phyloP scores from a whole-genome alignment of 1,284 basidiomycete genomes.

The Fomitopsis pinicola region DNA sequence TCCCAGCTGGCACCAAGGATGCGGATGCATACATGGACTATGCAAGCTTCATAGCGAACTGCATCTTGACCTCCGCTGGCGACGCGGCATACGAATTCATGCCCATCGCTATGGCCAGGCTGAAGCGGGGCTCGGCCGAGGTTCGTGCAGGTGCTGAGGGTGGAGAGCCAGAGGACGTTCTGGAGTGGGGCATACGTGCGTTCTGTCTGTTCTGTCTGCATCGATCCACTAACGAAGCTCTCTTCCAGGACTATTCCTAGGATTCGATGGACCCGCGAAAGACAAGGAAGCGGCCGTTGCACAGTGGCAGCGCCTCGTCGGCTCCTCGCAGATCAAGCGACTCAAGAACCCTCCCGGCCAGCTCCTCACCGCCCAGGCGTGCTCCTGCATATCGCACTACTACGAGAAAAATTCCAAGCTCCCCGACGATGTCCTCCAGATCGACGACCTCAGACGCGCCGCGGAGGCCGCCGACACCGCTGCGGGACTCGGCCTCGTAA shows the following conservation, averaged over 20 bases:
- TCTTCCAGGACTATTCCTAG: too few species aligned
- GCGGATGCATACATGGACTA: too few species aligned
- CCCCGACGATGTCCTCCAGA: neutral
- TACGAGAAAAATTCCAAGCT: neutral
- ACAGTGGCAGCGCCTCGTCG: neutral
- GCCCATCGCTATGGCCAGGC: too few species aligned
- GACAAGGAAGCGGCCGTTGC: neutral
- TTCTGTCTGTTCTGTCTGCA: neutral
- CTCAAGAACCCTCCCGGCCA: neutral
- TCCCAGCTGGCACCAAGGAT: too few species aligned
- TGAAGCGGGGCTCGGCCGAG: neutral
- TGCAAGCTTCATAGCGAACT: too few species aligned
- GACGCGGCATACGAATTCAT: too few species aligned
- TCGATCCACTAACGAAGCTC: neutral
- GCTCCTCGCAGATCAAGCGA: neutral
- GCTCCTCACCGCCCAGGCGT: neutral
- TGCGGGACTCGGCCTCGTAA: neutral
- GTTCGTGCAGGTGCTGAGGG: neutral
- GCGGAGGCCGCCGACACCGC: neutral
- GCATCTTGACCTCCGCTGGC: too few species aligned
- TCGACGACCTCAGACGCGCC: neutral
- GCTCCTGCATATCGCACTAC: neutral
- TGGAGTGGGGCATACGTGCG: neutral
- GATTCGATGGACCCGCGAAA: too few species aligned
- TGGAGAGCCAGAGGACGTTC: neutral